Base-by-base conservation (phyloP, 2,329 filamentous ascomycete genomes). In the Colletotrichum sp. region DNA sequence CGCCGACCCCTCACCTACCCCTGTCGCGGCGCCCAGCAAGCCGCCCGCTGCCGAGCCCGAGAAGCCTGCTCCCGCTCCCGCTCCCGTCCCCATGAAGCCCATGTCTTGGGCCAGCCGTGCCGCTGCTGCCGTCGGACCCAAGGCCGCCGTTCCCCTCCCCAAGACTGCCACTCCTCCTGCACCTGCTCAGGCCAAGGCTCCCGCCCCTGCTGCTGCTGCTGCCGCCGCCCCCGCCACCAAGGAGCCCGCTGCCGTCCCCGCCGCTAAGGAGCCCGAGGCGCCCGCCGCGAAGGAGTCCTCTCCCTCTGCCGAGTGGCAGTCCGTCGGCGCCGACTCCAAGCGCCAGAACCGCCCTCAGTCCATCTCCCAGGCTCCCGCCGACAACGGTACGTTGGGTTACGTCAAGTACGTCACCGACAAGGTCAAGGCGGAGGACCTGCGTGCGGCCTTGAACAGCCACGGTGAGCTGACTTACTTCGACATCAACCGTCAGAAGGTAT, bases 361-460 rank as follows among this genome's bases (percentile, higher is more conserved):
- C 70, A 89, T 92, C 79, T 88, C 92, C 71, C 88, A 88, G 66
- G 84, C 89, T 30, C 85, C 87, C n/a, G 83, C 87, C 62, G 94
- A 96, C 81, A 94, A 95, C 81, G 92, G 92, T 77, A 93, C 93
- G 70, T 91, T 96, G 79, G 97, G 94, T 24, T 98, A 98, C 85
- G 95, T 99, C 85, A 98, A 98, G 89, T 98, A 96, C 80, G 96
- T 98, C 66, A 96, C 93, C 66, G 96, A 98, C 38, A 96, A 96
- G 86, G 93, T 99, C 68, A 91, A 95, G 82, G 90, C 93, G 16
- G 91, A 92, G 55, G 91, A 95, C 62, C 89, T 99, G 75, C 93
- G 90, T 84, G 89, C 90, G 69, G 90, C 92, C 70, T 88, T 99
- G 67, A 89, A 92, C 79, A 91, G 93, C 80, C 96, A 93, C 79